phyloP scores from a whole-genome alignment of 306 rosid genomes.

The Prunus fruticosa region DNA sequence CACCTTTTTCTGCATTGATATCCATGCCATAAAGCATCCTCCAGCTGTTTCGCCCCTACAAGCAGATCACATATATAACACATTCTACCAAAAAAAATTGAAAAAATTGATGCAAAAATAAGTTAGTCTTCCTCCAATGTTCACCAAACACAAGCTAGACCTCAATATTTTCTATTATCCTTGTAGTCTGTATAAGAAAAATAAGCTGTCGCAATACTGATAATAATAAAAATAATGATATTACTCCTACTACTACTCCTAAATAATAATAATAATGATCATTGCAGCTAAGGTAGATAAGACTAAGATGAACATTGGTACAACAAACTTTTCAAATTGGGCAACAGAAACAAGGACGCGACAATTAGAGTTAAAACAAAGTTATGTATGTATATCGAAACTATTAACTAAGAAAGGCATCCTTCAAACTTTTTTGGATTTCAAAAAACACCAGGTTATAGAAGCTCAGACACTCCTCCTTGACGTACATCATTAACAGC shows the following conservation, averaged over 20 bases:
- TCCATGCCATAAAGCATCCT: conserved; percentile 98
- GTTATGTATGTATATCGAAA: background rate
- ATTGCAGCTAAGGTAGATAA: background rate
- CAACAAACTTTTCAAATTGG: background rate
- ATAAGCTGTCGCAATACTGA: background rate
- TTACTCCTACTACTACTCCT: too few relatives aligned
- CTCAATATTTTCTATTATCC: background rate
- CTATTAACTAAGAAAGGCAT: background rate
- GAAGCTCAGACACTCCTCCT: background rate
- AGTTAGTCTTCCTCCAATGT: background rate
- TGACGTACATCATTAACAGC: background rate
- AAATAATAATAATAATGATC: background rate
- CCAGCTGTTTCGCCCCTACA: conserved; percentile 73
- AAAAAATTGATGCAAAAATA: background rate
- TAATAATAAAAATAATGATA: too few relatives aligned
- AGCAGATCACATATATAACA: conserved; percentile 14
- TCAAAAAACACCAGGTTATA: background rate
- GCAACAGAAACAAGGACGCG: background rate
- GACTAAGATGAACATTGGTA: background rate
- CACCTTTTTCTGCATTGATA: conserved; percentile 69
- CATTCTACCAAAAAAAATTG: background rate
- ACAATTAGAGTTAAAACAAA: background rate
- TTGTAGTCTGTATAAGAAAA: background rate
- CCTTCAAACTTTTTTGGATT: background rate
- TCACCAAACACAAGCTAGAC: background rate